phyloP scores from a whole-genome alignment of 148 eudicot genomes.

The Pharnaceum exiguum region DNA sequence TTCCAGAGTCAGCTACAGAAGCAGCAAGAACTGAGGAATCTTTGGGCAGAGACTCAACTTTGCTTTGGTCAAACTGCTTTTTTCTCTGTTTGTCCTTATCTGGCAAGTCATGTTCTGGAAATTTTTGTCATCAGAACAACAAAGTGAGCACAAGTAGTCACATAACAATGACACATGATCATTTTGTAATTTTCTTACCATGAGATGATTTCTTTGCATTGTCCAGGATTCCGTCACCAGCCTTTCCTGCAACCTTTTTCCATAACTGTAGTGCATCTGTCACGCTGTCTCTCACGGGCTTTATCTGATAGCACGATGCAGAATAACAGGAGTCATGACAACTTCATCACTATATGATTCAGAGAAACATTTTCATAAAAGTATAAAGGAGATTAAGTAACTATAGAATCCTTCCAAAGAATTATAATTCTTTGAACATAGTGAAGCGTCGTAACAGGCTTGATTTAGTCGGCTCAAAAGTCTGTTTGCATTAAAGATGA shows the following conservation, averaged over 20 bases:
- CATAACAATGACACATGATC: constrained; percentile 7
- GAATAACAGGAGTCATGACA: not conserved
- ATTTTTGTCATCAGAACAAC: constrained; percentile 4
- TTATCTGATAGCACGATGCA: constrained; percentile 45
- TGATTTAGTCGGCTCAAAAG: no score
- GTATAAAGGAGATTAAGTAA: no score
- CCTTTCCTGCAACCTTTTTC: constrained; percentile 76
- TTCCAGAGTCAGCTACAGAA: constrained; percentile 41
- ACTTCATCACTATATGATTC: not conserved
- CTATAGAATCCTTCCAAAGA: no score
- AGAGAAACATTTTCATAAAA: no score
- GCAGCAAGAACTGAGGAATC: constrained; percentile 41
- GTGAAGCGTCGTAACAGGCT: no score
- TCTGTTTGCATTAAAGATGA: no score
- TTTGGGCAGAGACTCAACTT: constrained; percentile 32
- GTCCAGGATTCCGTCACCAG: constrained; percentile 47
- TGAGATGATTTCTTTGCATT: constrained; percentile 42
- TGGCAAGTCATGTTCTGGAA: constrained; percentile 36
- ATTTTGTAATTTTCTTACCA: constrained; percentile 29
- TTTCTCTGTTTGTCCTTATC: constrained; percentile 35
- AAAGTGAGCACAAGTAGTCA: constrained; percentile 1
- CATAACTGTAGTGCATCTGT: constrained; percentile 83
- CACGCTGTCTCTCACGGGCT: constrained; percentile 96
- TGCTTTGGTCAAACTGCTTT: constrained; percentile 30
- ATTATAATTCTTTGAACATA: no score